Conservation (phyloP, 805 yeast genomes). For the Candida peoriensis region DNA sequence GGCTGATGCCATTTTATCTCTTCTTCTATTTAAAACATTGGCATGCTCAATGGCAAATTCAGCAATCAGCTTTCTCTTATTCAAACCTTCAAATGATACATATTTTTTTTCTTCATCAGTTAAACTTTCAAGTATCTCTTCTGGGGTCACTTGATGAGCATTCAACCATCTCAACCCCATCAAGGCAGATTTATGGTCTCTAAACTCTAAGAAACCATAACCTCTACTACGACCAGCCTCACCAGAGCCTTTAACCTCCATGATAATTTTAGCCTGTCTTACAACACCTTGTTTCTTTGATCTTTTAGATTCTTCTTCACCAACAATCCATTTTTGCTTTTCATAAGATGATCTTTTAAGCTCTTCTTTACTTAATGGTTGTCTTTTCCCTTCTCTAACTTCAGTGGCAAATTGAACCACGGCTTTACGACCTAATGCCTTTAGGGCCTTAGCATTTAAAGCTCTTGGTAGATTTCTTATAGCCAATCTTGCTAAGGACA, state of each 20-base stretch:
- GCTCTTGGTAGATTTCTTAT: conserved; percentile 91
- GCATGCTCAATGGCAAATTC: conserved; percentile 97
- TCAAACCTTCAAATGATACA: conserved; percentile 47
- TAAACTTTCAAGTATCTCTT: conserved; percentile 69
- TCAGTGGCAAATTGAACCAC: conserved; percentile 92
- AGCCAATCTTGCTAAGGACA: conserved; percentile 93
- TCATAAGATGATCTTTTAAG: conserved; percentile 69
- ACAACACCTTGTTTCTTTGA: conserved; percentile 86
- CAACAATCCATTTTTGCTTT: conserved; percentile 40
- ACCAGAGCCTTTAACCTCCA: conserved; percentile 87
- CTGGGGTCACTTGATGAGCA: conserved; percentile 75
- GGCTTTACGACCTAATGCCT: conserved; percentile 90
- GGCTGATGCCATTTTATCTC: conserved; percentile 52
- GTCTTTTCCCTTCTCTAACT: conserved; percentile 69
- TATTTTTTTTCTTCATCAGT: conserved; percentile 59
- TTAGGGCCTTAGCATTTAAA: conserved; percentile 81
- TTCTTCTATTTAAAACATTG: conserved; percentile 85
- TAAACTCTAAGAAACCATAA: conserved; percentile 89
- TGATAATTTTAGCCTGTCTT: conserved; percentile 86
- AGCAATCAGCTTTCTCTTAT: conserved; percentile 72
- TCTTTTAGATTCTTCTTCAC: conserved; percentile 46
- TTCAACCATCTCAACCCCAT: conserved; percentile 98
- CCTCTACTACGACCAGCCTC: conserved; percentile 91
- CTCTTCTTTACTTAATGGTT: conserved; percentile 87
- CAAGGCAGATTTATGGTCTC: conserved; percentile 87